phyloP scores from a whole-genome alignment of 148 eudicot species.

The Camellia lanceoleosa region DNA sequence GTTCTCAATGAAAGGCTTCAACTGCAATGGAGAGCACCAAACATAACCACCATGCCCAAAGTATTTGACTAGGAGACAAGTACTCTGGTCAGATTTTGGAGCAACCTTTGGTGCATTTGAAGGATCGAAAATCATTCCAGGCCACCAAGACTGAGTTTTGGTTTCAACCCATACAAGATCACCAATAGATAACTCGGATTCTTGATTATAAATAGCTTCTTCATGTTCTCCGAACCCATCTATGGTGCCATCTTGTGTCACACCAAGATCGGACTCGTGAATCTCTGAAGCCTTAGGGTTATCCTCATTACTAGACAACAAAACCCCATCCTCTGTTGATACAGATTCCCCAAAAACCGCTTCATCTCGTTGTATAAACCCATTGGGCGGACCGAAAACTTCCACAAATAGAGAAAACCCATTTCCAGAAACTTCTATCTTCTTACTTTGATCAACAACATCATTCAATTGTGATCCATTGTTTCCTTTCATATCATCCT shows the following conservation, averaged over 20 bases:
- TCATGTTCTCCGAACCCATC: neutral
- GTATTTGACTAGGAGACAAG: slow-evolving; percentile 28
- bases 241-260: neutral
- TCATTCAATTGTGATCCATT: slow-evolving; percentile 10
- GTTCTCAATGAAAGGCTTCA: slow-evolving; percentile 37
- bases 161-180: slow-evolving; percentile 42
- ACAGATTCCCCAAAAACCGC: neutral
- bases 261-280: neutral
- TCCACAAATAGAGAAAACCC: slow-evolving; percentile 42
- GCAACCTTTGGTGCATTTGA: slow-evolving; percentile 18
- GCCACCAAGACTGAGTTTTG: slow-evolving; percentile 41
- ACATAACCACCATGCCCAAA: slow-evolving; percentile 24
- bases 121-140: slow-evolving; percentile 40
- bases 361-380: slow-evolving; percentile 12
- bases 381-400: slow-evolving; percentile 34
- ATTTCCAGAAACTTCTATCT: slow-evolving; percentile 24
- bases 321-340: neutral
- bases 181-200: slow-evolving; percentile 18
- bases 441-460: slow-evolving; percentile 9
- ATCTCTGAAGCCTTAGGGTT: neutral
- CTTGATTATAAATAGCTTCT: slow-evolving; percentile 12
- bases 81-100: slow-evolving; percentile 15
- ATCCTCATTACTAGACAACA: slow-evolving; percentile 5
- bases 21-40: slow-evolving; percentile 31
- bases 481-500: neutral